A percentile compares a stretch with the other conserved stretches of the same genome.
phyloP scores from a whole-genome alignment of 2,329 filamentous ascomycete genomes.

The Endothia cerciana region DNA sequence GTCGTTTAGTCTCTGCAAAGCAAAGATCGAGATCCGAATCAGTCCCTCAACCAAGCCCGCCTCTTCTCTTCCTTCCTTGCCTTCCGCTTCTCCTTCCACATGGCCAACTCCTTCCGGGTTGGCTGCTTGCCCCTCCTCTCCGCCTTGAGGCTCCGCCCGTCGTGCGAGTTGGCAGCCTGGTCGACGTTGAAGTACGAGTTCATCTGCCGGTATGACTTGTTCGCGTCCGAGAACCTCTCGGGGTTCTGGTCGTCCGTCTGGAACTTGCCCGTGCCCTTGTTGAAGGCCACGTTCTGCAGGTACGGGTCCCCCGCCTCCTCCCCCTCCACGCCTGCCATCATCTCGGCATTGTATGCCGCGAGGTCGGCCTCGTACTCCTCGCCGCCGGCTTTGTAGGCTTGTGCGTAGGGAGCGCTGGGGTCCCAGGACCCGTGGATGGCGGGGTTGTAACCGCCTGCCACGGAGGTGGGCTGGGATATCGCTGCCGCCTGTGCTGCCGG shows the following conservation, averaged over 20 bases:
- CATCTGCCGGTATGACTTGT: slow-evolving; percentile 87
- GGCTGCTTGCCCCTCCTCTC: slow-evolving; percentile 86
- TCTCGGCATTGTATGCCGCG: slow-evolving; percentile 40
- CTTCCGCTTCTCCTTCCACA: slow-evolving; percentile 86
- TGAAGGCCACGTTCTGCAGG: slow-evolving; percentile 76
- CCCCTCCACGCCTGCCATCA: slow-evolving; percentile 43
- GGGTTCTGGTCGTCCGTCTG: slow-evolving; percentile 70
- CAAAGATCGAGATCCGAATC: slow-evolving; percentile 37
- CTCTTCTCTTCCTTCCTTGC: slow-evolving; percentile 94
- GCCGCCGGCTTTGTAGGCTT: slow-evolving; percentile 50
- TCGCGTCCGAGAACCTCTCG: slow-evolving; percentile 82
- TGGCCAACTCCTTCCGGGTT: slow-evolving; percentile 83
- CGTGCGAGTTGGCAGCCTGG: slow-evolving; percentile 86
- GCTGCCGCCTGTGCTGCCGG: slow-evolving; percentile 34
- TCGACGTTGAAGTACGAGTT: slow-evolving; percentile 96
- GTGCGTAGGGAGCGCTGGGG: slow-evolving; percentile 91
- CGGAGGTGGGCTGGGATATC: slow-evolving; percentile 40
- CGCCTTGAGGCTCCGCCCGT: slow-evolving; percentile 87
- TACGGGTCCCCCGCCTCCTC: slow-evolving; percentile 56
- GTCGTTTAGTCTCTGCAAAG: background rate
- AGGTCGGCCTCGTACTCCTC: slow-evolving; percentile 39
- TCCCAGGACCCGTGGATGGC: slow-evolving; percentile 97
- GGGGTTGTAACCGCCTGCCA: slow-evolving; percentile 85
- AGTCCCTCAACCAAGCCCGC: slow-evolving; percentile 87
- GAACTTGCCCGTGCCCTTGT: slow-evolving; percentile 85